Evolutionary conservation across 805 yeast species (phyloP), one percentile per base, ranked within the genome.

Genomic region (Pichia sporocuriosa): DNA sequence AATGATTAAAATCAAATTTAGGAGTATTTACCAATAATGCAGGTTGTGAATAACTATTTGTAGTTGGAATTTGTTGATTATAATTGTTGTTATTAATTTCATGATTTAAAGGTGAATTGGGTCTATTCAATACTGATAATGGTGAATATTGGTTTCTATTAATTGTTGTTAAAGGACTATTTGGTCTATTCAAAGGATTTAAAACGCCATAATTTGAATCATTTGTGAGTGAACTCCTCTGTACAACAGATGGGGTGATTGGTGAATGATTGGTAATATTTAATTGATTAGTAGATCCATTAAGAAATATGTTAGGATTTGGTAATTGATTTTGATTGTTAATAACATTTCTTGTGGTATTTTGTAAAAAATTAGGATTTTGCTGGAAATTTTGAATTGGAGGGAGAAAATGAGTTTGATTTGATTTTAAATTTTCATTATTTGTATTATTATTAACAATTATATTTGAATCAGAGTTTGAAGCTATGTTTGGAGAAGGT

Each of bases 281-380:
- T 7, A 10, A 19, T 5, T 24, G 10, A 27, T 17, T 35, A 4
- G 30, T 12, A 4, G 37, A 16, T 6, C 32, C 12, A 22, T 34
- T 30, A 20, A 33, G 32, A 15, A 38, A 30, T 12, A 38, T 37
- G 20, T 37, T 37, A 19, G 47, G 45, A 32, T 44, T 38, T 1
- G 47, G 45, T 13, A 41, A 22, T 13, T 35, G 32, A 10, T 37
- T 26, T 37, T 8, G 32, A 37, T n/a, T n/a, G 21, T 24, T 29
- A 25, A 9, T 7, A 6, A 16, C 3, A 20, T 4, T 23, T 35
- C 21, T 26, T 26, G 10, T 26, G 6, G 10, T 15, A 26, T 12
- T 26, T 5, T 13, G 5, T 6, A 20, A n/a, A 13, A 25, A 35
- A 20, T 23, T 35, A 6, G 37, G 24, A 17, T 20, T 24, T 24